Evolutionary conservation across 257 asterid species (phyloP), one percentile per base, ranked within the genome.

Genomic region (Solanum bulbocastanum): DNA sequence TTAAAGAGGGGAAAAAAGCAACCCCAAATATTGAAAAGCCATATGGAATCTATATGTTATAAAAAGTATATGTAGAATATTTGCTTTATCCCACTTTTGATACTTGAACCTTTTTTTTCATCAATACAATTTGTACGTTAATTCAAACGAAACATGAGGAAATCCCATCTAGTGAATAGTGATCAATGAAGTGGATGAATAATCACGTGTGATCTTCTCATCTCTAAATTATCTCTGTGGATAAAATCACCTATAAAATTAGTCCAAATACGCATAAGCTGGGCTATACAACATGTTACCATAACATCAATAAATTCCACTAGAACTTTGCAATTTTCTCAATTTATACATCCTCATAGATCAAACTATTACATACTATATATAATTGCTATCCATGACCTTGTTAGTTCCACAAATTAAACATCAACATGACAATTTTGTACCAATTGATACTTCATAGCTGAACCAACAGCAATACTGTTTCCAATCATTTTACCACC

Each of bases 391-490:
- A 42, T 37, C 25, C 49, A 73, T 73, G 49, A 25, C 49, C 1
- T 66, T 66, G 74, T 23, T 75, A 76, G 30, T 76, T 62, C 8
- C 16, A 91, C 92, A 93, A 62, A n/a, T 62, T 65, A 65, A 88
- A 93, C 93, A 89, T 92, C 93, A 8, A 91, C 96, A 72, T 91
- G 92, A 87, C 96, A 93, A 52, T 89, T 93, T 92, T 90, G 90
- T 23, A 90, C 87, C 88, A 93, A 83, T 90, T 90, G 93, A 86
- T 91, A 92, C 91, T 93, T 93, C 22, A 91, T 84, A 88, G 89
- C 92, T 75, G 91, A 58, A 15, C 92, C 94, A 46, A 88, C 83
- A 52, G 85, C 90, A 73, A 90, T 56, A 11, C 87, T 92, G 42
- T 86, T 72, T 20, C 73, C 84, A 32, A 81, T 88, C 69, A n/a